phyloP scores from a whole-genome alignment of 2,329 filamentous ascomycete genomes.

The Ilyonectria robusta region DNA sequence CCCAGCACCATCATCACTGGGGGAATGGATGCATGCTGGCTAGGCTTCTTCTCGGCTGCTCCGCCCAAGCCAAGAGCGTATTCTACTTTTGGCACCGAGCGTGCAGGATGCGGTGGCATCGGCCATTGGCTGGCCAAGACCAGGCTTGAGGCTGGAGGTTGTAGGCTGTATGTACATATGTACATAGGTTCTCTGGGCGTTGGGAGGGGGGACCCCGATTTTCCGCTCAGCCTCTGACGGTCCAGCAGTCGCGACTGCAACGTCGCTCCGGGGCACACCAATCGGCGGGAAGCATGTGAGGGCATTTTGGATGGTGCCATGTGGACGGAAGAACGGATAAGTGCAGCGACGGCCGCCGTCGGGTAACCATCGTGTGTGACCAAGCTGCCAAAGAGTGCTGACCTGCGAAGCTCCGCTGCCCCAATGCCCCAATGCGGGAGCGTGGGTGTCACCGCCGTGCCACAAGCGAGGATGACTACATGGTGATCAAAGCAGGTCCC shows the following conservation, averaged over 20 bases:
- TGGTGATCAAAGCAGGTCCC: slow-evolving; percentile 21
- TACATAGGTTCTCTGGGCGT: background rate
- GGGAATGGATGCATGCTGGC: slow-evolving; percentile 18
- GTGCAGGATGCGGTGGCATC: slow-evolving; percentile 29
- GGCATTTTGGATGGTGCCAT: slow-evolving; percentile 23
- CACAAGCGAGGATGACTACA: slow-evolving; percentile 28
- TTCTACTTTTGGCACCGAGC: slow-evolving; percentile 35
- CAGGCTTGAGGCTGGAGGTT: slow-evolving; percentile 21
- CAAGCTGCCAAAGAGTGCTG: slow-evolving; percentile 31
- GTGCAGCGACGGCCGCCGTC: slow-evolving; percentile 8
- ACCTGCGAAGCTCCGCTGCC: slow-evolving; percentile 29
- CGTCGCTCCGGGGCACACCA: slow-evolving; percentile 16
- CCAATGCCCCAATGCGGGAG: slow-evolving; percentile 12
- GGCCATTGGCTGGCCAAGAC: slow-evolving; percentile 28
- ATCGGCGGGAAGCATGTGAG: slow-evolving; percentile 1
- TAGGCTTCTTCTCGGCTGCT: slow-evolving; percentile 26
- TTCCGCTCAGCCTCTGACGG: slow-evolving; percentile 27
- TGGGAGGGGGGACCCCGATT: slow-evolving; percentile 17
- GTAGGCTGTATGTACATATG: slow-evolving; percentile 3
- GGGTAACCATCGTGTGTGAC: slow-evolving; percentile 28
- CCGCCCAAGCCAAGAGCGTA: slow-evolving; percentile 25
- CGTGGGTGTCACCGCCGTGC: slow-evolving; percentile 24
- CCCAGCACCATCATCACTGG: background rate
- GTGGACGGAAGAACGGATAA: background rate
- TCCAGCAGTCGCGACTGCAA: slow-evolving; percentile 8